phyloP scores from a whole-genome alignment of 441 rosid genomes.

The Corymbia calophylla region DNA sequence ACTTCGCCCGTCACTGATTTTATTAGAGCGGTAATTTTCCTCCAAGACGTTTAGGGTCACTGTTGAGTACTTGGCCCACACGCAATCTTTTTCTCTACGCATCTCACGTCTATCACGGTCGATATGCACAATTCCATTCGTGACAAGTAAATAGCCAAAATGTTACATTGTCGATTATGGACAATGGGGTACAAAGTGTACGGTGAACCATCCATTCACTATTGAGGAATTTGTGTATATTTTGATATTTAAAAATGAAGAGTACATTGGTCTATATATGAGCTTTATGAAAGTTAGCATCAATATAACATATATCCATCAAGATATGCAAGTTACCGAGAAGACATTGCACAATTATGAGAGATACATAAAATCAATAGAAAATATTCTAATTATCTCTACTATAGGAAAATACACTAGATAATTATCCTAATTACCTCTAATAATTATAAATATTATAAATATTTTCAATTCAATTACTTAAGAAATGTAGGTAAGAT shows the following conservation, averaged over 20 bases:
- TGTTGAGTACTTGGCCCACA: fast-evolving
- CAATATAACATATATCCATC: too few species aligned
- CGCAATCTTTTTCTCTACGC: not conserved
- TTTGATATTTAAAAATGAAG: too few species aligned
- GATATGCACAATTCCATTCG: fast-evolving
- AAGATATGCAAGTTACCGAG: too few species aligned
- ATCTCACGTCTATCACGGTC: not conserved
- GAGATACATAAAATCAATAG: too few species aligned
- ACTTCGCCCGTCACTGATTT: not conserved
- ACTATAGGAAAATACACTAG: too few species aligned
- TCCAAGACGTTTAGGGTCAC: fast-evolving
- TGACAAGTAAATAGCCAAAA: not conserved
- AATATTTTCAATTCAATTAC: not conserved
- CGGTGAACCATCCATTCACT: not conserved
- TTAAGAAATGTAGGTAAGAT: not conserved
- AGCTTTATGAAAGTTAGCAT: too few species aligned
- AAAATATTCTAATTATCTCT: too few species aligned
- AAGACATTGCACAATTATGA: too few species aligned
- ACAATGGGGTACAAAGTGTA: not conserved
- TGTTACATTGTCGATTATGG: not conserved
- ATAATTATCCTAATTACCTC: too few species aligned
- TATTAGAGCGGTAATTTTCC: fast-evolving
- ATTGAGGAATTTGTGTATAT: too few species aligned
- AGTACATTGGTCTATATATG: too few species aligned
- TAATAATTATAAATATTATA: too few species aligned